Conservation (phyloP, 2,329 filamentous ascomycete species). For the Aspergillus calidoustus region DNA sequence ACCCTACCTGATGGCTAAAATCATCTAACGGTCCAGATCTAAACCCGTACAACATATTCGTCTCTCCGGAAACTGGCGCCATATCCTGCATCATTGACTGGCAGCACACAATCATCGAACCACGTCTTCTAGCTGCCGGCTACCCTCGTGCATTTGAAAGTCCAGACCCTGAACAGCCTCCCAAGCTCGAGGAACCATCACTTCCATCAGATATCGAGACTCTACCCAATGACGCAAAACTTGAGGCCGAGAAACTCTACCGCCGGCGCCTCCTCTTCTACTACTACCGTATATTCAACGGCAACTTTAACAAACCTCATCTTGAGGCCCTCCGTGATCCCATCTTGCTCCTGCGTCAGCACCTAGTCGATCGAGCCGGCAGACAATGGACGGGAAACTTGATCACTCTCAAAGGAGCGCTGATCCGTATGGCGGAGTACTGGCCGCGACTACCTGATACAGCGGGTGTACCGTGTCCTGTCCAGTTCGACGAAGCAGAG, state of each 20-base stretch:
- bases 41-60: slow-evolving; percentile 29
- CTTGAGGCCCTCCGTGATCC: slow-evolving; percentile 26
- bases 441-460: slow-evolving; percentile 15
- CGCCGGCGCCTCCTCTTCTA: slow-evolving; percentile 22
- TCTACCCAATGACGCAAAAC: slow-evolving; percentile 22
- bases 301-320: slow-evolving; percentile 27
- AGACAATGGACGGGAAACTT: slow-evolving; percentile 30
- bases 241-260: slow-evolving; percentile 25
- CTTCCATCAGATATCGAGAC: slow-evolving; percentile 25
- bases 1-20: no score
- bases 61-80: slow-evolving; percentile 25
- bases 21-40: slow-evolving; percentile 18
- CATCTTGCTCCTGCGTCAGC: slow-evolving; percentile 21
- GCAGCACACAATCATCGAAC: slow-evolving; percentile 28
- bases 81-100: slow-evolving; percentile 31
- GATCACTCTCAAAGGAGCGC: slow-evolving; percentile 27
- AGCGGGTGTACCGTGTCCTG: slow-evolving; percentile 7
- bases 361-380: slow-evolving; percentile 29
- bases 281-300: slow-evolving; percentile 30
- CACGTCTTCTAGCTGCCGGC: slow-evolving; percentile 22
- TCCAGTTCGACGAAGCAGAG: slow-evolving; percentile 8
- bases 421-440: slow-evolving; percentile 24
- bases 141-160: slow-evolving; percentile 27
- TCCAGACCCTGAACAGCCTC: slow-evolving; percentile 24
- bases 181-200: slow-evolving; percentile 17